Evolutionary conservation across 108 stramenopile genomes (phyloP), one percentile per base, ranked within the genome.

Genomic region (Epipyxis sp.): DNA sequence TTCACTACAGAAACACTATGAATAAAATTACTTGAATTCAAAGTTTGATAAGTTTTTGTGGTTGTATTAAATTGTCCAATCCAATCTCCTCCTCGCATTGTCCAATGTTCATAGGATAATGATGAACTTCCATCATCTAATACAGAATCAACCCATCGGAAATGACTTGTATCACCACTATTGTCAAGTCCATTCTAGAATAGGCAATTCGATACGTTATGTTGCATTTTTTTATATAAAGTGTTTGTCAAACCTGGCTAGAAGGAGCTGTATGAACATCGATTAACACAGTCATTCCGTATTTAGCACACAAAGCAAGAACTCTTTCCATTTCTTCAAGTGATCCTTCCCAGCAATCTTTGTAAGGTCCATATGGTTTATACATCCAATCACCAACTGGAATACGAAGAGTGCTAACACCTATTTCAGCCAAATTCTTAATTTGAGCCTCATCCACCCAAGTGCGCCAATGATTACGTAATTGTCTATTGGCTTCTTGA

Each of bases 351-450:
- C 90, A 87, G 76, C 94, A 95, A 27, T 90, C 84, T 61, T 80
- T 65, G 71, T 92, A 95, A 1, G 94, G 94, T 0, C 90, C 93
- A 79, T 95, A 95, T 0, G 93, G 91, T 69, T 83, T 68, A 88
- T 85, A 95, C 91, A 92, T 92, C 82, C 86, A 95, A 82, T 95
- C 94, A 1, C 92, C 94, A 1, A 95, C 88, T 6, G 94, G 94
- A 59, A 95, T 67, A 30, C 94, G 86, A 77, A 95, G 83, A 39
- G 84, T 84, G 80, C 92, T 93, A 65, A 94, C 87, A 29, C 90
- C 91, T 40, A 77, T 30, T 29, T 74, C 81, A 6, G 81, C 78
- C 0, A 83, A 69, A 77, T 82, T 69, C 10, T 37, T 88, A 89
- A 69, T 84, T 81, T 80, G 57, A 1, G 20, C 32, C 79, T 84